phyloP scores from a whole-genome alignment of 306 rosid genomes.

The Amphicarpaea edgeworthii region DNA sequence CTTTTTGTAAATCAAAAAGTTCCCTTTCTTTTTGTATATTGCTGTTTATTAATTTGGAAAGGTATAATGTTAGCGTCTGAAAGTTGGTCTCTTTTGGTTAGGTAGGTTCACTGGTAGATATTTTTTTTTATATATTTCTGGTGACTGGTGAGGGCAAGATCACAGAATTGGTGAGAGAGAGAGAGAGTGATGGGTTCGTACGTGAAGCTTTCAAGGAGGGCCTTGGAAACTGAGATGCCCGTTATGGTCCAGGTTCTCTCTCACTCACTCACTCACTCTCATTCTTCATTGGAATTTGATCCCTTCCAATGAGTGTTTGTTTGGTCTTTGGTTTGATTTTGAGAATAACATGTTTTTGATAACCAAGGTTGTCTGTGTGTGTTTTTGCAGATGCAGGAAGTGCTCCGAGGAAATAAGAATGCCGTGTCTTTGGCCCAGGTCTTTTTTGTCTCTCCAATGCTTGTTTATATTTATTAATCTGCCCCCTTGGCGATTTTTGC shows the following conservation, averaged over 20 bases:
- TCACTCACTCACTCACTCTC: background rate
- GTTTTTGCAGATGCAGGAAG: slow-evolving; percentile 53
- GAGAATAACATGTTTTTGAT: slow-evolving; percentile 5
- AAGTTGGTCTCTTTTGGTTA: slow-evolving; percentile 37
- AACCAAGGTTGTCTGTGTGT: slow-evolving; percentile 34
- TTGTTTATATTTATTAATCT: slow-evolving; percentile 23
- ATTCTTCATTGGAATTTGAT: slow-evolving; percentile 20
- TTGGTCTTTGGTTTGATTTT: background rate
- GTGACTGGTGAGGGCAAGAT: slow-evolving; percentile 11
- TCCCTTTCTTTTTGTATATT: background rate
- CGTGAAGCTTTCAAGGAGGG: slow-evolving; percentile 47
- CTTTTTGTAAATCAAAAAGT: background rate
- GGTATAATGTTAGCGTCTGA: background rate
- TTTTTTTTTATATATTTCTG: background rate
- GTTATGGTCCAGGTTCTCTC: slow-evolving; percentile 46
- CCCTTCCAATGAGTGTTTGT: slow-evolving; percentile 15
- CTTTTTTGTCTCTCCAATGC: slow-evolving; percentile 24
- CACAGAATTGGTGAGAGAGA: slow-evolving; percentile 33
- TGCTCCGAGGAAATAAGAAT: slow-evolving; percentile 53
- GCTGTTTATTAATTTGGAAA: background rate
- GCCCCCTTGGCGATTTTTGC: background rate
- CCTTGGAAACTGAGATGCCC: slow-evolving; percentile 49
- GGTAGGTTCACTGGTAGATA: slow-evolving; percentile 15
- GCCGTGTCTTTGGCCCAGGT: slow-evolving; percentile 57
- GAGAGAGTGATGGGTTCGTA: slow-evolving; percentile 41